phyloP scores from a whole-genome alignment of 1,139 yeast genomes.

The Geotrichum citri-aurantii region DNA sequence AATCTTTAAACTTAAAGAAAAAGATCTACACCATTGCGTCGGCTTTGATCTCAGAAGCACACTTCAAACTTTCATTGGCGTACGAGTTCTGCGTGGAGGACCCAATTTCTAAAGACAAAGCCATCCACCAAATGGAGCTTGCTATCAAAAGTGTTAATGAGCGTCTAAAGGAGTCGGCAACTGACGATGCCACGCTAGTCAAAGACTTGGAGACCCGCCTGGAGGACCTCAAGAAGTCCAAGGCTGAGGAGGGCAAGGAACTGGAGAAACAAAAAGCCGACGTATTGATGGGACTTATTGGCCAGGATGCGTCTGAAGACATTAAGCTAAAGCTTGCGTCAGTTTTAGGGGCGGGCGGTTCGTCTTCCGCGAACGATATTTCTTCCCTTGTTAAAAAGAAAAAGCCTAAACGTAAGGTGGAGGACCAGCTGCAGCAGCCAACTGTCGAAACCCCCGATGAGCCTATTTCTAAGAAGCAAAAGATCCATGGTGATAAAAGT shows the following conservation, averaged over 20 bases:
- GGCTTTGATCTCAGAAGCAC: conserved; percentile 67
- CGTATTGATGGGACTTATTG: conserved; percentile 58
- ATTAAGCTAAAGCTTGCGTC: conserved; percentile 15
- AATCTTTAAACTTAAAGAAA: conserved; percentile 51
- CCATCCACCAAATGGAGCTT: conserved; percentile 49
- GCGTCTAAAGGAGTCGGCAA: conserved; percentile 39
- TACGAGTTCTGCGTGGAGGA: conserved; percentile 62
- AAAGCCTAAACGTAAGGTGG: conserved; percentile 32
- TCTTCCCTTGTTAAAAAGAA: conserved; percentile 52
- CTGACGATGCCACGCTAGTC: conserved; percentile 48
- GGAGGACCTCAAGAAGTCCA: conserved; percentile 41
- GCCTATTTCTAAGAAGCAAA: conserved; percentile 7
- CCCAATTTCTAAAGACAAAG: conserved; percentile 37
- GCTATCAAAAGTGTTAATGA: conserved; percentile 59
- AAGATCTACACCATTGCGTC: conserved; percentile 50
- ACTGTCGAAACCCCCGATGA: background rate
- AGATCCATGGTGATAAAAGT: background rate
- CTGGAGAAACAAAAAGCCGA: conserved; percentile 52
- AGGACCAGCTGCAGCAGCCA: conserved; percentile 5
- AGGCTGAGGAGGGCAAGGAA: conserved; percentile 48
- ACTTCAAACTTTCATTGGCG: conserved; percentile 76
- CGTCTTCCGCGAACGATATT: conserved; percentile 46
- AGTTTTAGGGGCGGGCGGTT: conserved; percentile 16
- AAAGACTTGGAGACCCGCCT: conserved; percentile 44
- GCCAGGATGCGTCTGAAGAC: conserved; percentile 39